Evolutionary conservation across 352 stramenopile species (phyloP).

Genomic region (Peronosclerospora sorghi): DNA sequence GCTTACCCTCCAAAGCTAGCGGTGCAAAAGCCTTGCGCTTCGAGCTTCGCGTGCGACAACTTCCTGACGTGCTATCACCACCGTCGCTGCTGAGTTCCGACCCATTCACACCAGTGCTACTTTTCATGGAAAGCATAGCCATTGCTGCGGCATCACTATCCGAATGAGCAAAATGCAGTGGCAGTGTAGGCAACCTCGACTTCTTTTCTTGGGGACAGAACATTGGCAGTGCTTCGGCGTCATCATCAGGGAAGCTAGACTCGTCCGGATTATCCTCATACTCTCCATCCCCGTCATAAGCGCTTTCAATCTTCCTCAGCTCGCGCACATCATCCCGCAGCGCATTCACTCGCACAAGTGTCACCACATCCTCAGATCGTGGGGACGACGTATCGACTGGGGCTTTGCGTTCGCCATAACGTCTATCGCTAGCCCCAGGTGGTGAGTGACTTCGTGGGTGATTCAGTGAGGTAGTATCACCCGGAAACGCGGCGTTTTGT

Average conservation of each 20-base stretch:
- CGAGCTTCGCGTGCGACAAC: slow-evolving; percentile 17
- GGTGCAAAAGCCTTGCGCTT: slow-evolving; percentile 70
- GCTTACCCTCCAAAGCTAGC: slow-evolving; percentile 48
- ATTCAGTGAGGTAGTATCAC: slow-evolving; percentile 10
- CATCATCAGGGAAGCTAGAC: slow-evolving; percentile 25
- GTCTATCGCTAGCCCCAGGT: slow-evolving; percentile 10
- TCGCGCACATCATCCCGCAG: slow-evolving; percentile 64
- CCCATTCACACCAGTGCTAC: slow-evolving; percentile 19
- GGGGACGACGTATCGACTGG: slow-evolving; percentile 25
- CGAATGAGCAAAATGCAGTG: slow-evolving; percentile 33
- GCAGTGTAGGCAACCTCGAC: slow-evolving; percentile 9
- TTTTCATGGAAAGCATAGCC: slow-evolving; percentile 76
- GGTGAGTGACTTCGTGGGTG: slow-evolving; percentile 26
- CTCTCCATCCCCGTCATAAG: slow-evolving; percentile 58
- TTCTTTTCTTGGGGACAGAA: slow-evolving; percentile 20
- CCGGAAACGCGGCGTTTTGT: slow-evolving; percentile 3
- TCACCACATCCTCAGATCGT: slow-evolving; percentile 44
- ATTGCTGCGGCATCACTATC: slow-evolving; percentile 67
- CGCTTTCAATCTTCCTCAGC: slow-evolving; percentile 56
- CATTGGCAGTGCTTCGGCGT: slow-evolving; percentile 14
- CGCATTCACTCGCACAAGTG: slow-evolving; percentile 60
- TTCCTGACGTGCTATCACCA: slow-evolving; percentile 22
- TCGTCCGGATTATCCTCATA: slow-evolving; percentile 51
- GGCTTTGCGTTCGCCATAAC: slow-evolving; percentile 13
- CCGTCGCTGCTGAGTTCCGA: slow-evolving; percentile 36